Base-by-base conservation (phyloP, 2,329 filamentous ascomycete species). In the Fusarium continuum region DNA sequence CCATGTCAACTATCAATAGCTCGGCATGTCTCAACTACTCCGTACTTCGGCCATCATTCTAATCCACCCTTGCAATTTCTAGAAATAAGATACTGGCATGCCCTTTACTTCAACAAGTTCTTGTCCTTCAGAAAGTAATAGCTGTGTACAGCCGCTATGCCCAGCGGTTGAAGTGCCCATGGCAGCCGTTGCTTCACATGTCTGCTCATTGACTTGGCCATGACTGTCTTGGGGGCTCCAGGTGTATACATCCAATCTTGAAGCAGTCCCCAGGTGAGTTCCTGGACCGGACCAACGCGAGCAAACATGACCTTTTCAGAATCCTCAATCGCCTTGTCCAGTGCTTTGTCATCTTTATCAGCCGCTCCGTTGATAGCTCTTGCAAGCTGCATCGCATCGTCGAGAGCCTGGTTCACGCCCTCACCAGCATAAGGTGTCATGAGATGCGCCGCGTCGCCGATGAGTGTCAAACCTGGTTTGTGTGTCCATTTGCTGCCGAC, bases 361-460 rank as follows among this genome's bases (percentile, higher is more conserved):
- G 63, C 56, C 2, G 71, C 69, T 8, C 59, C 56, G 43, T 76
- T 67, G 57, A 85, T 81, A 7, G 77, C 75, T 25, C 74, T 69
- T 0, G 80, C 81, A 17, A 88, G 75, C 19, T 79, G 71, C 58
- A 82, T 70, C 8, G 84, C 80, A 69, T 88, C 85, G 40, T 80
- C 77, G 70, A 89, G 79, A 2, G 79, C 84, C 17, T 81, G 74
- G 66, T 88, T 88, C 22, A 87, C 85, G 3, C 85, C 85, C 54
- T 86, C 85, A 6, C 86, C 86, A 2, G 82, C 82, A 60, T 82
- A 85, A 1, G 83, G 83, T 1, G 81, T 80, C 83, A 86, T 86
- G 19, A 87, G 67, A 70, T 88, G 85, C 8, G 85, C 85, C 1
- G 85, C 83, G 64, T 88, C 85, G 6, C 86, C 86, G 22, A 88